A percentile compares a stretch with the other conserved stretches of the same genome.
Evolutionary conservation across 2,329 filamentous ascomycete genomes (phyloP).

Genomic region (Xylaria multiplex): DNA sequence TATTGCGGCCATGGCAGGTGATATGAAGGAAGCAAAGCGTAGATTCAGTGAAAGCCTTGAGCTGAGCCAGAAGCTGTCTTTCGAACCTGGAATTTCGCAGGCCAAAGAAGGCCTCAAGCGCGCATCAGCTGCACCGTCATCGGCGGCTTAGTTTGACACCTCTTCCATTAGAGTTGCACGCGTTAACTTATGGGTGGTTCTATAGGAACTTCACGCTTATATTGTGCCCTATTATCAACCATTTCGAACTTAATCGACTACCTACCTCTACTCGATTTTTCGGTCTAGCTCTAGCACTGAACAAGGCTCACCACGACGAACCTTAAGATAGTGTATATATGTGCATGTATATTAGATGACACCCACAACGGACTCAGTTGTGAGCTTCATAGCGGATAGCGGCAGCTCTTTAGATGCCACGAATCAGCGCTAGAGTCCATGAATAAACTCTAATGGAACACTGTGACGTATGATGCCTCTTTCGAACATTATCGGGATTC

Average conservation of each 20-base stretch:
- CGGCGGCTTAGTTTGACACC: constrained; percentile 5
- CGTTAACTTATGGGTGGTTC: background rate
- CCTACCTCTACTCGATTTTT: background rate
- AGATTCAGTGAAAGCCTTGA: constrained; percentile 75
- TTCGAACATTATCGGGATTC: background rate
- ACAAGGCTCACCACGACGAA: background rate
- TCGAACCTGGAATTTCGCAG: constrained; percentile 62
- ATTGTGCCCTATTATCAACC: background rate
- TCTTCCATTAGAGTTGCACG: constrained; percentile 1
- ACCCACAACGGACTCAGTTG: background rate
- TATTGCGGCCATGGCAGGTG: constrained; percentile 79
- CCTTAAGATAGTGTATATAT: constrained; percentile 13
- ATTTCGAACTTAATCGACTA: background rate
- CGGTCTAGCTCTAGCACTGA: background rate
- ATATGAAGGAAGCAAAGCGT: constrained; percentile 70
- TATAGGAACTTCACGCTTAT: background rate
- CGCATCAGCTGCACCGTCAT: constrained; percentile 26
- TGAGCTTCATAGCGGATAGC: background rate
- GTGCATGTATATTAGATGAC: constrained; percentile 2
- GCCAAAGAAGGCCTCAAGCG: constrained; percentile 62
- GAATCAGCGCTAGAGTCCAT: no score
- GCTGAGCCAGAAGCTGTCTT: constrained; percentile 65
- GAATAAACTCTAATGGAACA: no score
- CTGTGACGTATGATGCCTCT: background rate
- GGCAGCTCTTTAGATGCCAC: background rate